A percentile compares a stretch with the other conserved stretches of the same genome.
phyloP scores from a whole-genome alignment of 352 stramenopile genomes.

The Globisporangium spinosum region DNA sequence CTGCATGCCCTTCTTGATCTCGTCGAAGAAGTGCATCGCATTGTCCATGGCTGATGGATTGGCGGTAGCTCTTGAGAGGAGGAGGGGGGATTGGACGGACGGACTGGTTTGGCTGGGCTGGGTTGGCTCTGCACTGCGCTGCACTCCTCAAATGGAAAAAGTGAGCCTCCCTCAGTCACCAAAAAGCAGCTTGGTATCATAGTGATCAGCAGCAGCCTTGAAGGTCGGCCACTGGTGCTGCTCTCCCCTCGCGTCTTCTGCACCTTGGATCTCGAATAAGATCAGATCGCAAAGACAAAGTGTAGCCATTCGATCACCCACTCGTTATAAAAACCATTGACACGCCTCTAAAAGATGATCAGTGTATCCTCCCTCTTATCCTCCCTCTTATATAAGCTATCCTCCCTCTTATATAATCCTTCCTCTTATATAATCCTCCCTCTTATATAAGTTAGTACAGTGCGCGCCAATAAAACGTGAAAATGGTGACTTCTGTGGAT shows the following conservation, averaged over 20 bases:
- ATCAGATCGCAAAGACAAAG: not conserved
- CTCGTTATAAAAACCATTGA: not conserved
- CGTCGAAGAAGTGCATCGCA: slow-evolving; percentile 34
- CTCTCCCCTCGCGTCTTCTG: not conserved
- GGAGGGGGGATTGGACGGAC: not conserved
- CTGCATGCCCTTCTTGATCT: slow-evolving; percentile 46
- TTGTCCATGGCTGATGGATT: slow-evolving; percentile 20
- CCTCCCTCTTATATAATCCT: too few relatives aligned
- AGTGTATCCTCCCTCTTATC: too few relatives aligned
- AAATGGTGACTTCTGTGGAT: too few relatives aligned
- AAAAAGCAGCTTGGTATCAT: not conserved
- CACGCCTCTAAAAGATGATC: not conserved
- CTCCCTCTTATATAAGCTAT: too few relatives aligned
- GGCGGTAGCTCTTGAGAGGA: not conserved
- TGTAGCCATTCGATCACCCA: not conserved
- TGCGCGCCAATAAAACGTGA: too few relatives aligned
- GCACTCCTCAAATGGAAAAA: not conserved
- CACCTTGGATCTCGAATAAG: slow-evolving; percentile 2
- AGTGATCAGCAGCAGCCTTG: not conserved
- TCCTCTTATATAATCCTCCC: too few relatives aligned
- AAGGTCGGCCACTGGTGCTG: not conserved
- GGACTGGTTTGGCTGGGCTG: not conserved
- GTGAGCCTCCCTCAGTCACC: not conserved
- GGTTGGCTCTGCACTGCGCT: not conserved
- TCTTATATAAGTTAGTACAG: too few relatives aligned